Base-by-base conservation (phyloP, 2,329 filamentous ascomycete species). In the Diaporthe sp. region DNA sequence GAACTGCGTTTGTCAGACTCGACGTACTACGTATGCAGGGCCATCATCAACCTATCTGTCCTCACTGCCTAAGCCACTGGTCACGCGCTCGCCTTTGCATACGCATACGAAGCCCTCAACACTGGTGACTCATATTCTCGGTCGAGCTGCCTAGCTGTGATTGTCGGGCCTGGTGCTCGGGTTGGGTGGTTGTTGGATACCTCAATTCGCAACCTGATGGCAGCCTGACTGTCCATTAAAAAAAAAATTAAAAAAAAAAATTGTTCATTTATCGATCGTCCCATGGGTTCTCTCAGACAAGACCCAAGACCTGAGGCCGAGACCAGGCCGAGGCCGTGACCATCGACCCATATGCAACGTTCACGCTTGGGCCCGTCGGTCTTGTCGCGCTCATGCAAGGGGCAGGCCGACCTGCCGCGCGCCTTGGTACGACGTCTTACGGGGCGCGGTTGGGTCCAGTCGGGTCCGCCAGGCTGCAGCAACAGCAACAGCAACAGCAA, bases 381-480 rank as follows among this genome's bases (percentile, higher is more conserved):
- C 61, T 66, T 37, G 44, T 51, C 63, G 4, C n/a, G 19, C 22
- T 51, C 44, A 66, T 66, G 63, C 63, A 51, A 66, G 63, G 63
- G 63, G 44, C 47, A 66, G 30, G 63, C 63, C 63, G 30, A 66
- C 25, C 59, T 66, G 63, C 63, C 30, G 30, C 63, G 44, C 27
- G 63, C 63, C 44, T 15, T 27, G 22, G 63, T 66, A 51, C 63
- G 63, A 66, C 63, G 63, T 66, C 44, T 66, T 66, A 53, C 63
- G 42, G 44, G 47, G 63, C 63, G 35, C 63, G 30, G 63, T 19
- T 51, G 44, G 63, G 44, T 9, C 63, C 47, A 68, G 22, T 17
- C 63, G 25, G 47, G 63, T 50, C 63, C 22, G n/a, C 63, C 63
- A 68, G 63, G 63, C 63, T 68, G 47, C 63, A 53, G 32, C n/a